Conservation (phyloP, 345 rosid genomes). For the Populus simonii region DNA sequence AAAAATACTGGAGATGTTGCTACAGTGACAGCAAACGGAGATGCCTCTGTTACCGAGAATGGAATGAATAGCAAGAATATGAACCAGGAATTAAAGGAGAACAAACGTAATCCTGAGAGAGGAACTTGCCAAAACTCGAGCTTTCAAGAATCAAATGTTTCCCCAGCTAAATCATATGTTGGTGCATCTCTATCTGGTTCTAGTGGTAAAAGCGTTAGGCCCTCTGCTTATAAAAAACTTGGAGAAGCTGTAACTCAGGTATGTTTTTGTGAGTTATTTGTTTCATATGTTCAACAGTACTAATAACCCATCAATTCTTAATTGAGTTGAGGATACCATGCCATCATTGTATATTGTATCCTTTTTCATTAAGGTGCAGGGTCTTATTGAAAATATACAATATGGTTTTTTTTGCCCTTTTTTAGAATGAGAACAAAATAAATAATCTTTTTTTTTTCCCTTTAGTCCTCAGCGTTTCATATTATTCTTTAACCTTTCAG, state of each 20-base stretch:
- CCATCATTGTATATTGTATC: not conserved
- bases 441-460: not conserved
- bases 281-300: not conserved
- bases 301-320: not conserved
- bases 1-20: conserved; percentile 26
- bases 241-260: conserved; percentile 68
- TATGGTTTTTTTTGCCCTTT: not conserved
- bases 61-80: conserved; percentile 13
- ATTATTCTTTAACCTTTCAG: not conserved
- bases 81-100: conserved; percentile 24
- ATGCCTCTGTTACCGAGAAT: conserved; percentile 4
- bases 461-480: not conserved
- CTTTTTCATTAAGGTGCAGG: not conserved
- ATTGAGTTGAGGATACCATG: not conserved
- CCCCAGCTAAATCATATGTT: conserved; percentile 17
- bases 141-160: conserved; percentile 17
- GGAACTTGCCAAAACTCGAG: conserved; percentile 20
- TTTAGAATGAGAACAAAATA: not conserved
- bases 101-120: conserved; percentile 23
- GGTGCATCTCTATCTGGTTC: conserved; percentile 29
- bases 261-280: conserved; percentile 12
- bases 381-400: not conserved
- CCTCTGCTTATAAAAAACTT: conserved; percentile 42
- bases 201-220: conserved; percentile 19
- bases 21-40: conserved; percentile 36